phyloP scores from a whole-genome alignment of 2,329 filamentous ascomycete genomes.

The Ascochyta koolunga region DNA sequence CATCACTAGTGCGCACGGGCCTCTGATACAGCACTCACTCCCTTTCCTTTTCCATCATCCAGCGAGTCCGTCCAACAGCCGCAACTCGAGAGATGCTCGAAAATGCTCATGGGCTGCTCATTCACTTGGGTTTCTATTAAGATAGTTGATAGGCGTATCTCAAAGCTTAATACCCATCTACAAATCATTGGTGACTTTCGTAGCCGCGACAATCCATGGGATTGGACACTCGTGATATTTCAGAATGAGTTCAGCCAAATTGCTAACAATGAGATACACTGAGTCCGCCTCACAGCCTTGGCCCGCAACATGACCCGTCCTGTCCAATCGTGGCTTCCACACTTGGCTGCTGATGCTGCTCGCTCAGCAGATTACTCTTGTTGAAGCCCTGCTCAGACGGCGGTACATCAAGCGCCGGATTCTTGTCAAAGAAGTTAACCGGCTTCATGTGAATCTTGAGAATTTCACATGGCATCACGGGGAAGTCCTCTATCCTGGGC shows the following conservation, averaged over 20 bases:
- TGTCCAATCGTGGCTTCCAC: slow-evolving; percentile 44
- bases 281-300: slow-evolving; percentile 26
- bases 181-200: too few relatives aligned
- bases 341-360: slow-evolving; percentile 47
- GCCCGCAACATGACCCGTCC: slow-evolving; percentile 49
- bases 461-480: slow-evolving; percentile 65
- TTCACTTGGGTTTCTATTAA: too few relatives aligned
- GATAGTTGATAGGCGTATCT: too few relatives aligned
- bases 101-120: not conserved
- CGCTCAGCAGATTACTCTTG: slow-evolving; percentile 45
- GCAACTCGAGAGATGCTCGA: not conserved
- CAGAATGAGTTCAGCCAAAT: too few relatives aligned
- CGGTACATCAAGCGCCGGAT: slow-evolving; percentile 65
- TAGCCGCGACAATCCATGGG: too few relatives aligned
- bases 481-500: slow-evolving; percentile 63
- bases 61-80: too few relatives aligned
- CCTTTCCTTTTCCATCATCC: not conserved
- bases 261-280: not conserved
- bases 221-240: too few relatives aligned
- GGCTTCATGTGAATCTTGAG: slow-evolving; percentile 64
- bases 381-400: slow-evolving; percentile 58
- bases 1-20: slow-evolving; percentile 9
- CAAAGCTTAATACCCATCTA: too few relatives aligned
- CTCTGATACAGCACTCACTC: not conserved
- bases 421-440: slow-evolving; percentile 64